Evolutionary conservation across 2,329 filamentous ascomycete genomes (phyloP), one percentile per base, ranked within the genome.

Genomic region (Clarireedia sp.): DNA sequence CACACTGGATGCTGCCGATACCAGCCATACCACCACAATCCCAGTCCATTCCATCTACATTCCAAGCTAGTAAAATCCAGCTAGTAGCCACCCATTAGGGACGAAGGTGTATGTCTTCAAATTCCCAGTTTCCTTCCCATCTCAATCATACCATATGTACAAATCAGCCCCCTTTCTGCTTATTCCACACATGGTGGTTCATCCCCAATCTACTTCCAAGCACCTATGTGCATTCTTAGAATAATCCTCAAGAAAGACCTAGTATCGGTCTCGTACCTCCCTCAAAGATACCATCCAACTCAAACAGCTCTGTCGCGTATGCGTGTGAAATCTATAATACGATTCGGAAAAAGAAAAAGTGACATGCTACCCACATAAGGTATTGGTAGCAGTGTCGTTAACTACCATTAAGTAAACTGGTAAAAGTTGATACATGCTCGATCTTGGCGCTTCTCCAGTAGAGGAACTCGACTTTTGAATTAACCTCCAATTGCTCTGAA

Each of bases 321-420:
- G 51, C 51, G 45, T 24, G 45, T 48, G 37, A 54, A 54, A 48
- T 54, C 51, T 54, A 54, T 54, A 49, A 54, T 54, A 54, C 51
- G 41, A 21, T 54, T 33, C 36, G 51, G 26, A 54, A 41, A 17
- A 24, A 23, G 24, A 23, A 21, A 24, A 36, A 26, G 26, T 40
- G 3, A 19, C 23, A 43, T 48, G 14, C 21, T 40, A 37, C 41
- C 23, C 16, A 16, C 37, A 23, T 46, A 23, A 43, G 29, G 36
- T 24, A 33, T 21, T 21, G 10, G 29, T 19, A 54, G 36, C 26
- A 40, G 41, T 48, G 29, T 36, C 17, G 6, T 7, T 1, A 24
- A 23, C 48, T 29, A 33, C 24, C 51, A 43, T 12, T 24, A 33
- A 19, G 19, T 3, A 36, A 17, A 4, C 12, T 48, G 48, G n/a